phyloP scores from a whole-genome alignment of 164 flowering plant species.

The Vitis rupestris region DNA sequence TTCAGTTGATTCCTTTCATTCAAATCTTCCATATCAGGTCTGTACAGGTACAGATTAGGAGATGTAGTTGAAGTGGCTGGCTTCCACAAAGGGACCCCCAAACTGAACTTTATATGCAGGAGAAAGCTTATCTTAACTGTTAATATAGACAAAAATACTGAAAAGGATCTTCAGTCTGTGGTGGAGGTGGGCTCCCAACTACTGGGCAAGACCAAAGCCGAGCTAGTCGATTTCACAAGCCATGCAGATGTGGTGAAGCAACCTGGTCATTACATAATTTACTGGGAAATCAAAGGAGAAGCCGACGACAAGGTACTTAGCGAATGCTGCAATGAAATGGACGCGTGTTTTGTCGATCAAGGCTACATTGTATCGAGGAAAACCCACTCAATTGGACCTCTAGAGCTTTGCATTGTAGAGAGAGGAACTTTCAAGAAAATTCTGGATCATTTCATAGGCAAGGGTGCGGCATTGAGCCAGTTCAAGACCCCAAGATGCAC shows the following conservation, averaged over 20 bases:
- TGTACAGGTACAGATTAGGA: constrained; percentile 81
- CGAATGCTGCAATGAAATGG: constrained; percentile 74
- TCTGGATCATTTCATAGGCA: constrained; percentile 62
- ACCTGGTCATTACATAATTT: constrained; percentile 80
- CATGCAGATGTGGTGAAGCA: constrained; percentile 49
- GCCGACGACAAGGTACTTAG: constrained; percentile 49
- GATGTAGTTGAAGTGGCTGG: constrained; percentile 92
- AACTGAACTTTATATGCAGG: constrained; percentile 78
- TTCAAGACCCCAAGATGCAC: constrained; percentile 96
- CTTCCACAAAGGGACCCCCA: constrained; percentile 72
- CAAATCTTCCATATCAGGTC: constrained; percentile 42
- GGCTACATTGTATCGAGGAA: constrained; percentile 82
- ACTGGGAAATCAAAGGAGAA: constrained; percentile 85
- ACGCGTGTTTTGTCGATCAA: constrained; percentile 66
- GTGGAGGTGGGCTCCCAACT: constrained; percentile 66
- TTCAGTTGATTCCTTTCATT: neutral
- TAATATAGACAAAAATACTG: constrained; percentile 93
- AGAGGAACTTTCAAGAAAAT: constrained; percentile 79
- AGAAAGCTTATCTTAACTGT: constrained; percentile 75
- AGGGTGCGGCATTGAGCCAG: constrained; percentile 82
- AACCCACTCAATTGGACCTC: constrained; percentile 65
- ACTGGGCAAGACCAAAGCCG: constrained; percentile 43
- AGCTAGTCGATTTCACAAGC: constrained; percentile 89
- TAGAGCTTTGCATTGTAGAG: constrained; percentile 82
- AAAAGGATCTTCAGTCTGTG: constrained; percentile 74